phyloP scores from a whole-genome alignment of 306 rosid species.

The Lotus japonicus region DNA sequence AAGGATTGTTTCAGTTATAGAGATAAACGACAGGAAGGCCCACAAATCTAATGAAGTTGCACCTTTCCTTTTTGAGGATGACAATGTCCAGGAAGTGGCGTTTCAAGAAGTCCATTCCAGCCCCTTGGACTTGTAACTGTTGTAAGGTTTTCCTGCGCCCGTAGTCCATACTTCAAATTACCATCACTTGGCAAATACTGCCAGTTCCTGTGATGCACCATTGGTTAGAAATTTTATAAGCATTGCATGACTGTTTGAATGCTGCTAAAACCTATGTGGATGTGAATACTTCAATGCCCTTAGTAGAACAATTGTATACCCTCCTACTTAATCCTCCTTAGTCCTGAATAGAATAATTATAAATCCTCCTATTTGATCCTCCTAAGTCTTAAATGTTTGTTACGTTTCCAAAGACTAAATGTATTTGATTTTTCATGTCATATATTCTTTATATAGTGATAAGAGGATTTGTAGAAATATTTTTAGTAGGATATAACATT shows the following conservation, averaged over 20 bases:
- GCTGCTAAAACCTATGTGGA: not conserved
- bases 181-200: not conserved
- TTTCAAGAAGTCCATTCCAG: slow-evolving; percentile 35
- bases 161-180: not conserved
- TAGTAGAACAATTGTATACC: not conserved
- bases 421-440: too few relatives aligned
- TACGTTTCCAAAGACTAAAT: too few relatives aligned
- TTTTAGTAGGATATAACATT: too few relatives aligned
- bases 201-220: not conserved
- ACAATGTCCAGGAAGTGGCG: slow-evolving; percentile 28
- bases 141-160: not conserved
- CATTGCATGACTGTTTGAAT: not conserved
- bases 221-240: not conserved
- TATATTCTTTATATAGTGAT: too few relatives aligned
- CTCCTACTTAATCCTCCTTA: too few relatives aligned
- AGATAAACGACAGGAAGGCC: slow-evolving; percentile 56
- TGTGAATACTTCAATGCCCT: not conserved
- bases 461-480: too few relatives aligned
- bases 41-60: slow-evolving; percentile 46
- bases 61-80: slow-evolving; percentile 57
- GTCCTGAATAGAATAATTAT: too few relatives aligned
- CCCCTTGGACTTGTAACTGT: slow-evolving; percentile 37
- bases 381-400: too few relatives aligned
- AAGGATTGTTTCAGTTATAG: slow-evolving; percentile 61
- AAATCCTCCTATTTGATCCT: too few relatives aligned